Evolutionary conservation across 2,329 filamentous ascomycete genomes (phyloP).

Genomic region (Trichoderma lentiforme): DNA sequence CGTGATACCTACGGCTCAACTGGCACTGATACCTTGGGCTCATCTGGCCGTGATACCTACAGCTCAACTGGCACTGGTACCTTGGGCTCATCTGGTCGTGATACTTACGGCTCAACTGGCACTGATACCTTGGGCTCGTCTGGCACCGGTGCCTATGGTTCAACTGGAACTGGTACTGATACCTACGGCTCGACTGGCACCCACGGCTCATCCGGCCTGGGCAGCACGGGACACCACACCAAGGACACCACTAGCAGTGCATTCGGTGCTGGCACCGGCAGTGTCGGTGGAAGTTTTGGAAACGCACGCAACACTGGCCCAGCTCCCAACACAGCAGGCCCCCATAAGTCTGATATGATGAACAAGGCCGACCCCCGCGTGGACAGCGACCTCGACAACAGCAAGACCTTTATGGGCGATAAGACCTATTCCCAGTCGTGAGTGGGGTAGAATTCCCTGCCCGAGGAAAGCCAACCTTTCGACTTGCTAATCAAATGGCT

Average conservation of each 20-base stretch:
- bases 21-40: conserved; percentile 22
- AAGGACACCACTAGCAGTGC: conserved; percentile 4
- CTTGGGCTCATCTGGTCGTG: neutral
- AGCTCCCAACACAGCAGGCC: conserved; percentile 36
- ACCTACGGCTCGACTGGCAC: neutral
- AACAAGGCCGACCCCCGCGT: conserved; percentile 57
- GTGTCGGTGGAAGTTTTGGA: conserved; percentile 21
- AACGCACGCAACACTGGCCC: conserved; percentile 27
- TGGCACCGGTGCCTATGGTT: no score
- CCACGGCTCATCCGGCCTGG: neutral
- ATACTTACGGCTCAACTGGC: neutral
- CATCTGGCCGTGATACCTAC: conserved; percentile 12
- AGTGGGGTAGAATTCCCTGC: conserved; percentile 23
- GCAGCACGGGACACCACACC: neutral
- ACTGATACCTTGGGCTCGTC: conserved; percentile 20
- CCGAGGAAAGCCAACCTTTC: neutral
- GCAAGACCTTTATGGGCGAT: conserved; percentile 52
- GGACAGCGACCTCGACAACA: conserved; percentile 54
- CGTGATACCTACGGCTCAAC: conserved; percentile 17
- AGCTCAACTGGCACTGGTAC: conserved; percentile 22
- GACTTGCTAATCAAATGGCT: neutral
- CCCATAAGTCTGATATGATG: conserved; percentile 49
- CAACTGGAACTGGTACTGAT: no score
- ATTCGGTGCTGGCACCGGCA: conserved; percentile 22
- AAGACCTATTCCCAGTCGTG: conserved; percentile 43